Base-by-base conservation (phyloP, 202 grass and related monocot genomes). In the Bolboschoenoplectus hybrid region DNA sequence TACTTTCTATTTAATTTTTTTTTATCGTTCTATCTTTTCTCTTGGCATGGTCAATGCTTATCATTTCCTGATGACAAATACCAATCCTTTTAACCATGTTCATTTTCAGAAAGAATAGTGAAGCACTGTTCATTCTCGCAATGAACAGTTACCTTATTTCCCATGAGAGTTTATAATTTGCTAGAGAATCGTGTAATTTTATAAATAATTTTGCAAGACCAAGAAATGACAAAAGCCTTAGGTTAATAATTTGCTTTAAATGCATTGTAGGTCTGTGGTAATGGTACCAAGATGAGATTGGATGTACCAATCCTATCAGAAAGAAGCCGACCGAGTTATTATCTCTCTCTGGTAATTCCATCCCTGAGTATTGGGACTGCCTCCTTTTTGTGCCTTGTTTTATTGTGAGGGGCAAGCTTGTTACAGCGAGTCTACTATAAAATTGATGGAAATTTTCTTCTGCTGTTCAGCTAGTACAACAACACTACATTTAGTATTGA, bases 261-360 rank as follows among this genome's bases (percentile, higher is more conserved):
- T 88, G 52, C 16, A 63, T 60, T 57, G 41, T 80, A 85, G 88
- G 88, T 81, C 49, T 63, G 81, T 57, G 50, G 73, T 81, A 8
- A 87, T 90, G 88, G 72, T 81, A 43, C 88, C 63, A 56, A 26
- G 88, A 90, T 84, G 61, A 26, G 26, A 26, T 26, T 87, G 81
- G 85, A 87, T 56, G 49, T 53, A 52, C 84, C 80, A 6, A 52
- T 87, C 80, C 9, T 52, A 87, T 85, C 88, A 87, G 26, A 83
- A 84, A 84, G 80, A 83, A 70, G 68, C 88, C 3, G 84, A 84
- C 12, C 79, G 84, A 82, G 80, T 83, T 14, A 67, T 85, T 16
- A 38, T 66, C 44, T 86, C 83, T 50, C 77, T 89, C 4, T 56
- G 52, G 70, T 61, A 87, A 49, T 14, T 58, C 17, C 55, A 16